Evolutionary conservation across 208 protist species (phyloP).

Genomic region (Crithidia thermophila): DNA sequence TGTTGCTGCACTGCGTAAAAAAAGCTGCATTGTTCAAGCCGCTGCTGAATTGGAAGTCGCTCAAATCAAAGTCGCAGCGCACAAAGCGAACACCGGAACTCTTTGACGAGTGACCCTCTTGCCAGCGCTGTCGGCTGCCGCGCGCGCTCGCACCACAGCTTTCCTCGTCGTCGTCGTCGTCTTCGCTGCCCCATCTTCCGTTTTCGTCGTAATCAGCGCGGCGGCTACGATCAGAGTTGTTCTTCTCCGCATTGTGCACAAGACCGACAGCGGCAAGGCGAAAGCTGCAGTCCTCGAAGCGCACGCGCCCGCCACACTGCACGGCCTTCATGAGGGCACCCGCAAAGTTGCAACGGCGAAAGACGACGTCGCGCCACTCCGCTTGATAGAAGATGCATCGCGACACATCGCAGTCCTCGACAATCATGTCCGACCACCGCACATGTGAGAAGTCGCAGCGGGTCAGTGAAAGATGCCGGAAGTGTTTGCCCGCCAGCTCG

Average conservation of each 20-base stretch:
- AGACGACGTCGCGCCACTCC: constrained; percentile 36
- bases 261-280: constrained; percentile 58
- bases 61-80: constrained; percentile 70
- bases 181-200: background rate
- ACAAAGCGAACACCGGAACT: constrained; percentile 39
- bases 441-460: constrained; percentile 64
- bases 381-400: constrained; percentile 59
- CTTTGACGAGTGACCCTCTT: too few species aligned
- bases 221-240: background rate
- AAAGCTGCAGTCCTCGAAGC: constrained; percentile 63
- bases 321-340: constrained; percentile 48
- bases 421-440: constrained; percentile 39
- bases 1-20: constrained; percentile 64
- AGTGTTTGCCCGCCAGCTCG: constrained; percentile 24
- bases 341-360: constrained; percentile 69
- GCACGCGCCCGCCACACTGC: constrained; percentile 26
- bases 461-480: constrained; percentile 43
- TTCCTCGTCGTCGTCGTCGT: background rate
- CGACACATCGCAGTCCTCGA: constrained; percentile 59
- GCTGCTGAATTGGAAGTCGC: constrained; percentile 58
- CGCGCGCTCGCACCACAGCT: background rate
- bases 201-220: background rate
- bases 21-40: constrained; percentile 21
- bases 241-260: background rate
- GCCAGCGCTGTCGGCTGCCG: background rate